Evolutionary conservation across 306 rosid species (phyloP).

Genomic region (Citrullus colocynthis): DNA sequence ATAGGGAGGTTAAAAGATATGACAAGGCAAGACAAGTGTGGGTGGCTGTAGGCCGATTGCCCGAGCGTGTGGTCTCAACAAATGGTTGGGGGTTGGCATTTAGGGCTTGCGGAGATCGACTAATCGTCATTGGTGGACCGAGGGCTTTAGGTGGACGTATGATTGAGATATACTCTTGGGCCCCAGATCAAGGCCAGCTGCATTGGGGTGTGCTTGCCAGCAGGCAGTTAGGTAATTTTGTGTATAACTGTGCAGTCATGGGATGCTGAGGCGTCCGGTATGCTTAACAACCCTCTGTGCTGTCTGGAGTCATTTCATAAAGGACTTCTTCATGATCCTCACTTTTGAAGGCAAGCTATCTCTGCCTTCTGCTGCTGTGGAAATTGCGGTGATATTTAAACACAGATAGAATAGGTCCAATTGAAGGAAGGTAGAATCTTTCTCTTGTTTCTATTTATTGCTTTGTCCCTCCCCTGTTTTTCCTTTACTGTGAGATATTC

Average conservation of each 20-base stretch:
- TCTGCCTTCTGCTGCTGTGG: conserved; percentile 27
- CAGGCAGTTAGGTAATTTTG: conserved; percentile 6
- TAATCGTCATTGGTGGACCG: conserved; percentile 12
- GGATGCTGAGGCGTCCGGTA: conserved; percentile 11
- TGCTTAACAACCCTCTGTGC: conserved; percentile 5
- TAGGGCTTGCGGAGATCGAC: conserved; percentile 14
- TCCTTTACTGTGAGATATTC: conserved; percentile 19
- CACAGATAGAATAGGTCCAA: conserved; percentile 22
- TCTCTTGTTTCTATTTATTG: conserved; percentile 19
- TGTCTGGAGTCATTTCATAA: conserved; percentile 17
- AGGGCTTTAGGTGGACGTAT: conserved; percentile 11
- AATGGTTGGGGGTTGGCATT: conserved; percentile 17
- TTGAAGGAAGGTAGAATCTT: conserved; percentile 19
- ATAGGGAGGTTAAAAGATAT: conserved; percentile 33
- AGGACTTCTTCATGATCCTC: conserved; percentile 25
- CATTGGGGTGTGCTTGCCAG: conserved; percentile 13
- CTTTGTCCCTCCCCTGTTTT: conserved; percentile 12
- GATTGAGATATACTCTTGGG: conserved; percentile 14
- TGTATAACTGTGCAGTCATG: conserved; percentile 18
- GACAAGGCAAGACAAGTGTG: conserved; percentile 26
- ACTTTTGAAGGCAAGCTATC: conserved; percentile 29
- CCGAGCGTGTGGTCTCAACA: conserved; percentile 13
- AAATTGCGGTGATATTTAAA: conserved; percentile 22
- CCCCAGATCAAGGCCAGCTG: conserved; percentile 10
- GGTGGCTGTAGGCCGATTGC: conserved; percentile 14